phyloP scores from a whole-genome alignment of 2,329 filamentous ascomycete genomes.

The Neoarthrinium moseri region DNA sequence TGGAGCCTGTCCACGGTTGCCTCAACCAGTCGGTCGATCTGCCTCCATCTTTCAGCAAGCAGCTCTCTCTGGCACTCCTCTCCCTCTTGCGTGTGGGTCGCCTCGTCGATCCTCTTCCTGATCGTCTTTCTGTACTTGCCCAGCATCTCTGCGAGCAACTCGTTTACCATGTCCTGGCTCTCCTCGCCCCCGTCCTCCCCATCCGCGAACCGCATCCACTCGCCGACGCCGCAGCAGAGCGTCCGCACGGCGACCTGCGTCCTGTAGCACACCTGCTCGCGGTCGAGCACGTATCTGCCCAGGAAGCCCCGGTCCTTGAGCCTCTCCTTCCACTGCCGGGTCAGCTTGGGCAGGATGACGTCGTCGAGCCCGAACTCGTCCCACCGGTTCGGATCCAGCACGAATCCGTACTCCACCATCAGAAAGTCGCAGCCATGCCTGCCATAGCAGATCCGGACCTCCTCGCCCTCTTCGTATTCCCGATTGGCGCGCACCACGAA shows the following conservation, averaged over 20 bases:
- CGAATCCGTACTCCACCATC: slow-evolving; percentile 64
- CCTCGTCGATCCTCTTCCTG: slow-evolving; percentile 25
- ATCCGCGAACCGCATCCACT: slow-evolving; percentile 47
- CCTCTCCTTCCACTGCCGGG: slow-evolving; percentile 28
- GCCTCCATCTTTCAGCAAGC: slow-evolving; percentile 39
- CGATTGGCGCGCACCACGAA: slow-evolving; percentile 55
- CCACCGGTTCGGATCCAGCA: slow-evolving; percentile 45
- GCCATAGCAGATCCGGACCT: slow-evolving; percentile 70
- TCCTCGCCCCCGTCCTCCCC: slow-evolving; percentile 43
- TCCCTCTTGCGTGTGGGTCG: slow-evolving; percentile 27
- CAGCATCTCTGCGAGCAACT: slow-evolving; percentile 36
- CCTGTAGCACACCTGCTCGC: slow-evolving; percentile 49
- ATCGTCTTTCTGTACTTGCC: slow-evolving; percentile 33
- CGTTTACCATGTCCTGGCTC: slow-evolving; percentile 38
- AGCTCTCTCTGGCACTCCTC: slow-evolving; percentile 34
- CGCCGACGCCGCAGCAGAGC: slow-evolving; percentile 32
- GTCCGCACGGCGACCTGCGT: slow-evolving; percentile 53
- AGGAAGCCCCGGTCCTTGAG: slow-evolving; percentile 48
- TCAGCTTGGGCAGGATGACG: slow-evolving; percentile 39
- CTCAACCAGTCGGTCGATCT: slow-evolving; percentile 37
- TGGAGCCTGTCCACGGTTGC: slow-evolving; percentile 34
- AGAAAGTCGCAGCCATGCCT: slow-evolving; percentile 71
- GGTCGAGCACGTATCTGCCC: slow-evolving; percentile 51
- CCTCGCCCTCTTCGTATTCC: slow-evolving; percentile 55
- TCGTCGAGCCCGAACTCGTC: slow-evolving; percentile 50